Evolutionary conservation across 2,329 filamentous ascomycete genomes (phyloP), one percentile per base, ranked within the genome.

Genomic region (Cladophialophora bantiana): DNA sequence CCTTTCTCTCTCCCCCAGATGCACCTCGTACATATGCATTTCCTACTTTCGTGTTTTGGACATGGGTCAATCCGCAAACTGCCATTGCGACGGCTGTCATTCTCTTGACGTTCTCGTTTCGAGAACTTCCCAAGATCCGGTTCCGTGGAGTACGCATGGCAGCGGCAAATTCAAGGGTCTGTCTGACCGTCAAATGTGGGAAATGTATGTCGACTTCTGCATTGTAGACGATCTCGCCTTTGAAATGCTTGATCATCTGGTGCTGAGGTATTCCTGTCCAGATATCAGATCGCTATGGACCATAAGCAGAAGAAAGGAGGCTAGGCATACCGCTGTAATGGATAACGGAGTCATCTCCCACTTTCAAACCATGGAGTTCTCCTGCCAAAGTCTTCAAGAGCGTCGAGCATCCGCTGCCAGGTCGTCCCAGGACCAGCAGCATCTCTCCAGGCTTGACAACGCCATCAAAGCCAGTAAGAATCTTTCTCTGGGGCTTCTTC

Each of bases 141-240:
- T 74, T 68, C 31, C 75, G 73, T 9, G 85, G 84, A 10, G 83
- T 83, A n/a, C 85, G 79, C 2, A 83, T 79, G 7, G 83, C 80
- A 3, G 85, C 83, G 1, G 85, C 86, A 71, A 87, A 87, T 53
- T 83, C 80, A 4, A 86, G 81, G 0, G 84, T 85, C 68, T 84
- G 76, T 7, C 80, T 82, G 54, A 94, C 91, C 1, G 86, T 89
- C 73, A 95, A 80, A 79, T 89, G 86, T 7, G 91, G 90, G 74
- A 94, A 94, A 78, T 94, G 91, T 4, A 90, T 89, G 75, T 96
- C 93, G 42, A 92, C 89, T 77, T 95, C 92, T 66, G 91, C 90
- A 0, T 90, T 93, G 80, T 95, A 96, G 76, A 95, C 94, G 69
- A 90, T 91, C 78, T 96, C 92, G 70, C 92, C 70, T 36, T 91